phyloP scores from a whole-genome alignment of 768 basidiomycete genomes.

The Suillus sp. region DNA sequence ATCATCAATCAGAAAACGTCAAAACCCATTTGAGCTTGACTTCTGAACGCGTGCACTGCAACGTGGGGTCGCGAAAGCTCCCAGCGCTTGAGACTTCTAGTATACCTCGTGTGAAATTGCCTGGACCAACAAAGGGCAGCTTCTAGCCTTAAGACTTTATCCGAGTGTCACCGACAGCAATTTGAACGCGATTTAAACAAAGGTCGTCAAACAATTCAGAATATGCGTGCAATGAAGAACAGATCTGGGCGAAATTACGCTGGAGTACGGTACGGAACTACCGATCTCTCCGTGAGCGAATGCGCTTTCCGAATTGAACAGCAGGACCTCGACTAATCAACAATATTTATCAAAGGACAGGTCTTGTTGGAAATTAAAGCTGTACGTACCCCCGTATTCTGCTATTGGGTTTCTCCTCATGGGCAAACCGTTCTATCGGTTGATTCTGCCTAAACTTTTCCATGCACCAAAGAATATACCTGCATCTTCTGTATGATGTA shows the following conservation, averaged over 20 bases:
- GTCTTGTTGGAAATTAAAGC: not conserved
- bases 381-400: conserved; percentile 72
- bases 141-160: not conserved
- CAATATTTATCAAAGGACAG: not conserved
- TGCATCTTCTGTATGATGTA: conserved; percentile 29
- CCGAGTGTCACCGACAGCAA: conserved; percentile 2
- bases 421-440: conserved; percentile 60
- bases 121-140: conserved; percentile 4
- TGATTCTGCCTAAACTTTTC: conserved; percentile 69
- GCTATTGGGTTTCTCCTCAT: conserved; percentile 70
- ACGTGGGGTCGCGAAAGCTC: conserved; percentile 3
- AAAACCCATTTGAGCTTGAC: not conserved
- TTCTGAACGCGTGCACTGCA: conserved; percentile 5
- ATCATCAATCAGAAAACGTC: conserved; percentile 1
- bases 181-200: conserved; percentile 3
- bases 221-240: not conserved
- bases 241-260: not conserved
- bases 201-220: not conserved
- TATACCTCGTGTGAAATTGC: conserved; percentile 2
- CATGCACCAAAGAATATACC: conserved; percentile 86
- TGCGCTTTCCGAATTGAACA: conserved; percentile 72
- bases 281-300: conserved; percentile 60
- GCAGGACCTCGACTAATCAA: conserved; percentile 66
- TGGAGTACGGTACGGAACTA: conserved; percentile 16
- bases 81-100: not conserved